Conservation (phyloP, 176 grass and related monocot genomes). For the Paspalum notatum region DNA sequence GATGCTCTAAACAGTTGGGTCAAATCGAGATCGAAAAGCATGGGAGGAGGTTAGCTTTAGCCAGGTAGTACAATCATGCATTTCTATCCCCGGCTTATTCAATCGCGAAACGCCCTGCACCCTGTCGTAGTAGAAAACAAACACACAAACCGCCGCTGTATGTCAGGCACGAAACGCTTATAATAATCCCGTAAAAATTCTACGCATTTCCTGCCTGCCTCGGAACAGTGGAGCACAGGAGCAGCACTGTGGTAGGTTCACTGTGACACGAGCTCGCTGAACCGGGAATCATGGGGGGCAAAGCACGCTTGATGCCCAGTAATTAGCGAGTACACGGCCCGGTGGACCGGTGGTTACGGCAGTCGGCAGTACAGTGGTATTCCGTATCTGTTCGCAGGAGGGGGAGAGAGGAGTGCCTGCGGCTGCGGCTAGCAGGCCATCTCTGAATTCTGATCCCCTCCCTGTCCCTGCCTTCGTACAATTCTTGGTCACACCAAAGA, state of each 20-base stretch:
- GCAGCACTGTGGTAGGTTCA: too few relatives aligned
- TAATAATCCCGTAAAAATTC: neutral
- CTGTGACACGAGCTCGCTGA: neutral
- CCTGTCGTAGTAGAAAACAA: too few relatives aligned
- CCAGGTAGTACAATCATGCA: neutral
- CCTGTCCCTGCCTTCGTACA: neutral
- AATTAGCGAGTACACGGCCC: too few relatives aligned
- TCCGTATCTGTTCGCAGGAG: too few relatives aligned
- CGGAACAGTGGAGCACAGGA: too few relatives aligned
- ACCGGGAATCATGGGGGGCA: conserved; percentile 3
- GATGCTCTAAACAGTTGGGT: conserved; percentile 8
- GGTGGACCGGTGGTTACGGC: too few relatives aligned
- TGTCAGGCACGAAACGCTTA: neutral
- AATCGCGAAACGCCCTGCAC: neutral
- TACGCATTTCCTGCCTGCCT: too few relatives aligned
- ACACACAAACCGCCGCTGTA: neutral
- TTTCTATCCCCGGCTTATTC: neutral
- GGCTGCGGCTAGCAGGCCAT: too few relatives aligned
- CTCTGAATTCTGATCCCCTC: neutral
- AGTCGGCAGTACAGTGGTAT: too few relatives aligned
- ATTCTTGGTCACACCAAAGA: neutral
- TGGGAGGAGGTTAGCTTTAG: neutral
- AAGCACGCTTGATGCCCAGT: neutral
- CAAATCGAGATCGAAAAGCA: conserved; percentile 13
- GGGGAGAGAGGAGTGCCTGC: too few relatives aligned